Base-by-base conservation (phyloP, 1,284 basidiomycete genomes). In the Tremellales sp. region DNA sequence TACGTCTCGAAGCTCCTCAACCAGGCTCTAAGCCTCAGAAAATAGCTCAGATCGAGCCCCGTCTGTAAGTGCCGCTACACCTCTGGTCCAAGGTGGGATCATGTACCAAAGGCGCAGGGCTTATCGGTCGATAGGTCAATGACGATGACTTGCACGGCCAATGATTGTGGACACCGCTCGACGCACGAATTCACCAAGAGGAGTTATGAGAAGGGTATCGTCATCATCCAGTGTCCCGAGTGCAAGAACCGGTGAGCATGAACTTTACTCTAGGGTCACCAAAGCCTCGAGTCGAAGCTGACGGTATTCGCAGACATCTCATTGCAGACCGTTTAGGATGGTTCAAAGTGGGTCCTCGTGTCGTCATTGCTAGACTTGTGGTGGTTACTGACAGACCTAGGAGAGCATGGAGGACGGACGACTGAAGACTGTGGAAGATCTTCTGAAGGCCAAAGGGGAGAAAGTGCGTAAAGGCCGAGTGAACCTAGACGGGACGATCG, bases 261-360 rank as follows among this genome's bases (percentile, higher is more conserved):
- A n/a, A n/a, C n/a, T n/a, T 41, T 6, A 17, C 4, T 27, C 19
- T n/a, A n/a, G n/a, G n/a, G n/a, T n/a, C n/a, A n/a, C n/a, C n/a
- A n/a, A 43, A 43, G 13, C 22, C 29, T 44, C 36, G 25, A 22
- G 24, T 35, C 22, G 24, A 42, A 15, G 6, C 43, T 23, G 3
- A 53, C 46, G 39, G 27, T n/a, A n/a, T n/a, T n/a, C n/a, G 3
- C 55, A 88, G 88, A 40, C 88, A 90, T 73, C 76, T 90, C 17
- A 90, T 92, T 64, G 91, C 92, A 7, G 91, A 96, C 67, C 84
- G 96, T 64, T 73, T 96, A 13, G 89, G 88, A 1, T 96, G 92
- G 92, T 96, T 96, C 77, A 70, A 73, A 45, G 70, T 68, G 46
- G 40, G 65, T 57, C 17, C 25, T 10, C 1, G 25, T 27, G 19